Percentiles rank a stretch among this genome's conserved stretches.
Conservation (phyloP, 129 eudicot species). For the Arctium lappa region DNA sequence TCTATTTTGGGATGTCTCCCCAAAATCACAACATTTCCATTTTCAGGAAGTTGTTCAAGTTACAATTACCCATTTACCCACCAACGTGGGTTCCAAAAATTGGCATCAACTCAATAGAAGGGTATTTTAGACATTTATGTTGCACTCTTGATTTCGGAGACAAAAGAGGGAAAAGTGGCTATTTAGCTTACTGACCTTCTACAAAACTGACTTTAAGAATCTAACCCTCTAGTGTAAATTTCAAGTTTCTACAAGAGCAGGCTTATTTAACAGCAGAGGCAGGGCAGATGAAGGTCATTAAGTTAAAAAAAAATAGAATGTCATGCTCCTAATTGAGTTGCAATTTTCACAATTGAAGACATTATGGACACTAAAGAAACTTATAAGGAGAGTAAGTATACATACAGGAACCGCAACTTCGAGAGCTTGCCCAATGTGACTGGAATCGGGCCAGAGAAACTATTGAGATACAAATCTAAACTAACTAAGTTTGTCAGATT, state of each 20-base stretch:
- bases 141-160: neutral
- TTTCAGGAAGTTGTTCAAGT: neutral
- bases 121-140: slow-evolving; percentile 11
- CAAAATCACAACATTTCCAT: neutral
- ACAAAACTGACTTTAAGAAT: too few species aligned
- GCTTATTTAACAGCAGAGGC: too few species aligned
- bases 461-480: slow-evolving; percentile 81
- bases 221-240: too few species aligned
- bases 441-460: slow-evolving; percentile 81
- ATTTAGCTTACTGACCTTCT: too few species aligned
- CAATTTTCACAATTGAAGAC: neutral
- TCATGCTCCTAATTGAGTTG: too few species aligned
- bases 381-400: slow-evolving; percentile 24
- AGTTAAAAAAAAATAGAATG: too few species aligned
- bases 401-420: slow-evolving; percentile 78
- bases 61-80: neutral
- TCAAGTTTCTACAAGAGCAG: too few species aligned
- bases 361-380: neutral
- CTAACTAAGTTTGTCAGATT: slow-evolving; percentile 85
- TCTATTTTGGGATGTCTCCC: neutral
- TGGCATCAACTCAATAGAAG: neutral
- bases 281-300: too few species aligned
- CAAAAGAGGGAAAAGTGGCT: neutral
- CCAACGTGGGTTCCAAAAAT: neutral
- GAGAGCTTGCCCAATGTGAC: slow-evolving; percentile 68